Base-by-base conservation (phyloP, 148 eudicot species). In the Pouteria glomerata region DNA sequence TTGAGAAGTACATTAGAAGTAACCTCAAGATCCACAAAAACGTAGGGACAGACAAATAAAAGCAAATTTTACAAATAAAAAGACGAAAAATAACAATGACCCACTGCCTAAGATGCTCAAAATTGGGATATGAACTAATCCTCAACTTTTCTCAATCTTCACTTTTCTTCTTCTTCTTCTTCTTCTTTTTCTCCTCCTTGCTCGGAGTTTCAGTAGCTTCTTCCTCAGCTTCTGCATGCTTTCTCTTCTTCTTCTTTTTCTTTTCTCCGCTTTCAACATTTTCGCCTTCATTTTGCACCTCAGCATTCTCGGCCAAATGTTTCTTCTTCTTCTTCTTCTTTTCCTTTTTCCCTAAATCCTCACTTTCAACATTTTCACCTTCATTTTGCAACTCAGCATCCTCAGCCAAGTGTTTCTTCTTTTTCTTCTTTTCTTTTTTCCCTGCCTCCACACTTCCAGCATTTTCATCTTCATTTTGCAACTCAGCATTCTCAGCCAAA, bases 251-350 rank as follows among this genome's bases (percentile, higher is more conserved):
- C 73, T 88, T 88, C 61, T 83, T 77, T 57, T 83, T 78, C 82
- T 84, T 86, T 60, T 86, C 82, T 70, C 31, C 83, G 3, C 62
- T 78, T 18, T 64, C 79, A 50, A 34, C 75, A 24, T 58, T 61
- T 15, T 48, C 78, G 0, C 55, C 80, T 52, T 75, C 85, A 0
- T 64, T 52, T 26, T 75, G 67, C 14, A 62, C 57, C 27, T 82
- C 83, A 30, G 73, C 37, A 31, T 76, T 73, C 35, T 83, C 85
- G 34, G 80, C 74, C 35, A 70, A 48, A 21, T 77, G 78, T 74
- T 82, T 90, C 77, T 85, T 75, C 86, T 86, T 85, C 68, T 87
- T n/a, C n/a, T n/a, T 81, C 79, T 87, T 93, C 90, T 87, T 91
- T 74, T 88, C 86, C 61, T 83, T 77, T 57, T 83, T 78, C 82